Evolutionary conservation across 2,329 filamentous ascomycete species (phyloP).

Genomic region (Bipolaris victoriae): DNA sequence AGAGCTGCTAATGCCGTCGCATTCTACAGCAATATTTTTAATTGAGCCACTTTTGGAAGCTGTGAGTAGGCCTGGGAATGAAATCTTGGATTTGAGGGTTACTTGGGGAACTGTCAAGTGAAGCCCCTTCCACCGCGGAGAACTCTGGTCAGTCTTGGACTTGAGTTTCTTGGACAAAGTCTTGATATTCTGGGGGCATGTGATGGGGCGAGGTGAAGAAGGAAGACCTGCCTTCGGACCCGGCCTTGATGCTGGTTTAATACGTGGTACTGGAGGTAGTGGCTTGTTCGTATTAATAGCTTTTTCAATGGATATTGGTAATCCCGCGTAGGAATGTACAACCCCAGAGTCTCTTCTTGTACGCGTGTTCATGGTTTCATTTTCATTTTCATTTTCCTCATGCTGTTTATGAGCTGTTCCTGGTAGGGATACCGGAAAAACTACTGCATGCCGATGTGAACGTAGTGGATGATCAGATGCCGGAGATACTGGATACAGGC

Average conservation of each 20-base stretch:
- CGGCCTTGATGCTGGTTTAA: constrained; percentile 3
- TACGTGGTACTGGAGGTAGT: constrained; percentile 20
- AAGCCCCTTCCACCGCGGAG: constrained; percentile 14
- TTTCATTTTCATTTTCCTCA: background rate
- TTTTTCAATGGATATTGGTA: constrained; percentile 15
- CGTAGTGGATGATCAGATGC: no score
- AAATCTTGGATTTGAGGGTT: constrained; percentile 33
- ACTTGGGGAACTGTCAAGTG: constrained; percentile 5
- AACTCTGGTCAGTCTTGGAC: background rate
- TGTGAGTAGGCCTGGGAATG: constrained; percentile 24
- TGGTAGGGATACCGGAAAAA: constrained; percentile 6
- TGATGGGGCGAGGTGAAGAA: background rate
- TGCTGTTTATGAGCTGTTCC: background rate
- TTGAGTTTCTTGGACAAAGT: background rate
- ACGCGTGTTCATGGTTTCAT: background rate
- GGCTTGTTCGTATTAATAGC: constrained; percentile 20
- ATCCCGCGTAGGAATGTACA: constrained; percentile 18
- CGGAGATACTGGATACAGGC: background rate
- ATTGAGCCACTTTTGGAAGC: constrained; percentile 2
- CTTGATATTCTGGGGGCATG: background rate
- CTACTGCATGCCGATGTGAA: background rate
- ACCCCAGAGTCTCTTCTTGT: constrained; percentile 8
- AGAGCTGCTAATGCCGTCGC: constrained; percentile 24
- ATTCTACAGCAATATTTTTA: constrained; percentile 22
- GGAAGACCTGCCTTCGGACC: background rate